Percentiles rank a stretch among this genome's conserved stretches.
These are phyloP conservation scores for Lenzites betulinus DNA, from an alignment of 768 basidiomycete genomes.

Conservation along the genomic window DNA sequence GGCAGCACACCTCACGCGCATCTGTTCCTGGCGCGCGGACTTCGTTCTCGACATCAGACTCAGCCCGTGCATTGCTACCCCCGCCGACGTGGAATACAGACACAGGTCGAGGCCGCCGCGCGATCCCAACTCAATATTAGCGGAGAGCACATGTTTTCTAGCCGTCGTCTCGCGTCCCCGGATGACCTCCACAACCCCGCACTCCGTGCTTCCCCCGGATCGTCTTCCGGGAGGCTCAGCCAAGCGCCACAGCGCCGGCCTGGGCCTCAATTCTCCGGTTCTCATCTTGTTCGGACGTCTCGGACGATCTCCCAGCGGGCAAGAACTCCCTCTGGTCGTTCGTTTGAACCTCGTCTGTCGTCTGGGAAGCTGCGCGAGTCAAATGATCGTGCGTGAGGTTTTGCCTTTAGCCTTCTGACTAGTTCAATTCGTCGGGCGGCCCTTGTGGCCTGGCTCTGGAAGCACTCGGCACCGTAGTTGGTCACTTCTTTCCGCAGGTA, in stretches of 20 bases:
- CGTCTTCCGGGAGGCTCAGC: neutral
- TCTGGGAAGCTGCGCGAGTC: conserved; percentile 15
- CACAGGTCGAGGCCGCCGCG: conserved; percentile 1
- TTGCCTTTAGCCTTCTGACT: conserved; percentile 23
- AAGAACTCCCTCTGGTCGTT: neutral
- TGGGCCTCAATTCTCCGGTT: neutral
- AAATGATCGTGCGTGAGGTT: conserved; percentile 15
- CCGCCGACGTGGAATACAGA: neutral
- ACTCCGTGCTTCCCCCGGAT: conserved; percentile 3
- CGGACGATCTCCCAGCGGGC: neutral
- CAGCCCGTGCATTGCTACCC: neutral
- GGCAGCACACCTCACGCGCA: conserved; percentile 9
- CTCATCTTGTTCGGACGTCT: neutral
- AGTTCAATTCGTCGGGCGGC: neutral
- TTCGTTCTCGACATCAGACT: neutral
- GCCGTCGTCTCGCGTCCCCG: conserved; percentile 7
- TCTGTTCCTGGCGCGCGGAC: neutral
- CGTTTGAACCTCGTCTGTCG: no score
- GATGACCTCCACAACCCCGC: neutral
- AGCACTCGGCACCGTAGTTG: neutral
- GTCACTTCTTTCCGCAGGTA: neutral
- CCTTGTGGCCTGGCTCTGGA: neutral
- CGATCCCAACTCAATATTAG: neutral
- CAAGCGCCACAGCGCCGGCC: neutral
- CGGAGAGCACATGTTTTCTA: conserved; percentile 9